Percentiles rank a stretch among this genome's conserved stretches.
phyloP scores from a whole-genome alignment of 2,329 filamentous ascomycete species.

The Diaporthe ilicicola region DNA sequence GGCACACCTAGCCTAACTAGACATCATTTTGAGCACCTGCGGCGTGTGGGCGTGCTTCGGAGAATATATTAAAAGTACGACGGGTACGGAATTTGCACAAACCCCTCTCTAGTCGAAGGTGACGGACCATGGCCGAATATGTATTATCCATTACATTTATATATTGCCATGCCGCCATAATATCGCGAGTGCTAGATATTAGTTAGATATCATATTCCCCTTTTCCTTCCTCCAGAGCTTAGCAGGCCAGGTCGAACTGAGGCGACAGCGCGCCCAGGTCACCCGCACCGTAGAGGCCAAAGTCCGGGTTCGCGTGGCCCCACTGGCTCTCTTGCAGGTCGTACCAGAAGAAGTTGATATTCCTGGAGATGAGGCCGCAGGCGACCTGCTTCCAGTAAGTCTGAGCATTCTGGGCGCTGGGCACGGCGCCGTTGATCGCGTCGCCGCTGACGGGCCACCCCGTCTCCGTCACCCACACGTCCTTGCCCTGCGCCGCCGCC shows the following conservation, averaged over 20 bases:
- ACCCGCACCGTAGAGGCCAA: constrained; percentile 9
- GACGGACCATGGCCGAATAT: not conserved
- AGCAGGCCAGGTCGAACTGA: constrained; percentile 15
- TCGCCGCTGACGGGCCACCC: constrained; percentile 83
- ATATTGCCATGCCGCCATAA: not conserved
- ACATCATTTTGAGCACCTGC: not conserved
- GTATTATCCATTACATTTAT: constrained; percentile 18
- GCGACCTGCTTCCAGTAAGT: constrained; percentile 83
- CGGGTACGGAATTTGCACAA: not conserved
- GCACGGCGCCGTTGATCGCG: constrained; percentile 67
- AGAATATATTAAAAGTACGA: not conserved
- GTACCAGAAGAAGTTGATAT: constrained; percentile 78
- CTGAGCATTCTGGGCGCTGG: constrained; percentile 74
- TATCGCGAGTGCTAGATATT: too few species aligned
- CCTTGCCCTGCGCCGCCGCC: constrained; percentile 52
- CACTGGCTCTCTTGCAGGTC: constrained; percentile 47
- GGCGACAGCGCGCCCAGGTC: constrained; percentile 12
- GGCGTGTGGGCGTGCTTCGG: not conserved
- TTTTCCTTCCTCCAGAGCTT: not conserved
- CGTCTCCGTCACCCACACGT: constrained; percentile 86
- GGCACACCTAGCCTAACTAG: too few species aligned
- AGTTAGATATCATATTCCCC: too few species aligned
- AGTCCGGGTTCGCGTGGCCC: constrained; percentile 15
- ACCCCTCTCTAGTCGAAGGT: not conserved
- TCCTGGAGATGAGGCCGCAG: constrained; percentile 69